A percentile compares a stretch with the other conserved stretches of the same genome.
Conservation (phyloP, 2,329 filamentous ascomycete genomes). For the Zymoseptoria passerinii region DNA sequence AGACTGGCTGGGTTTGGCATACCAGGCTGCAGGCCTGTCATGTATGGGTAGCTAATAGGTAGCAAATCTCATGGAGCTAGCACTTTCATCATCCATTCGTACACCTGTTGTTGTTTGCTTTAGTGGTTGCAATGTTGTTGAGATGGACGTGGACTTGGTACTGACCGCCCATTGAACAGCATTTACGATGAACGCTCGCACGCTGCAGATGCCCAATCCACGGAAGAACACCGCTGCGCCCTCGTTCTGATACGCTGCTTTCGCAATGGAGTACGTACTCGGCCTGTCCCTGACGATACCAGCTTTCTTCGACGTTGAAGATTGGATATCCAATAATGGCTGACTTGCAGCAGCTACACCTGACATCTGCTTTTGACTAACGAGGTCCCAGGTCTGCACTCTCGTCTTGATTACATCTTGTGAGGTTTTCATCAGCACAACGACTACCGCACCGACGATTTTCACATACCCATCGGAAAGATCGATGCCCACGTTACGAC, state of each 20-base stretch:
- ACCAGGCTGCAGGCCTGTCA: slow-evolving; percentile 3
- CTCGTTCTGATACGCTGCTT: slow-evolving; percentile 60
- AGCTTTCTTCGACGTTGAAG: neutral
- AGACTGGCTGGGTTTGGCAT: neutral
- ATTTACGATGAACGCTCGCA: slow-evolving; percentile 84
- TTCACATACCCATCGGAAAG: slow-evolving; percentile 57
- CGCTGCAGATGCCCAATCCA: slow-evolving; percentile 71
- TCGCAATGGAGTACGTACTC: slow-evolving; percentile 57
- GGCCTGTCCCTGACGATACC: slow-evolving; percentile 20
- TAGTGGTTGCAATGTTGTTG: neutral
- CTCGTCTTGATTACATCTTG: slow-evolving; percentile 81
- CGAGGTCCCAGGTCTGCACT: slow-evolving; percentile 63
- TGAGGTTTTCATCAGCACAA: neutral
- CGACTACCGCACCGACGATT: neutral
- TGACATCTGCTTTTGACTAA: neutral
- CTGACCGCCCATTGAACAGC: slow-evolving; percentile 77
- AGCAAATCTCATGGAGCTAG: slow-evolving; percentile 15
- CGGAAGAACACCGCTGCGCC: slow-evolving; percentile 70
- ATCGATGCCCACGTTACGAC: slow-evolving; percentile 83
- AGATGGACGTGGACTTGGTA: neutral
- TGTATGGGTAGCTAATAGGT: slow-evolving; percentile 2
- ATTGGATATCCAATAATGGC: slow-evolving; percentile 9
- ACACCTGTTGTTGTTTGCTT: slow-evolving; percentile 33
- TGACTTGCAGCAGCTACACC: slow-evolving; percentile 5
- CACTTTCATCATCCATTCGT: slow-evolving; percentile 72